These are phyloP conservation scores for Ajuga reptans DNA, from an alignment of 305 asterid species.

Conservation along the genomic window DNA sequence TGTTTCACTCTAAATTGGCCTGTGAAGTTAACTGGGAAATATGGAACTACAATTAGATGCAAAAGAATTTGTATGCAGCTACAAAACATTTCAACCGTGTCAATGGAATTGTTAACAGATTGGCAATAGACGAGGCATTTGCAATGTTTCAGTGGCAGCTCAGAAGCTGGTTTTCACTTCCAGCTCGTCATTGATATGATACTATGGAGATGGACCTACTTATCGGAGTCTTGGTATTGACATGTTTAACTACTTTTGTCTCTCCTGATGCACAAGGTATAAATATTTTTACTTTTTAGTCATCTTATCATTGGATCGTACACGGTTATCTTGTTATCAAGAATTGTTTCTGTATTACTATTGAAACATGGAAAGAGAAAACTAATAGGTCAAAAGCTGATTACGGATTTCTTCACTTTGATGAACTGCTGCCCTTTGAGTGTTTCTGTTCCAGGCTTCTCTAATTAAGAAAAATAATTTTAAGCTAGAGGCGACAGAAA, in stretches of 20 bases:
- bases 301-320: neutral
- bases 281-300: neutral
- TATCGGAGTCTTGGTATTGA: conserved; percentile 27
- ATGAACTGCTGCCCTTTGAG: neutral
- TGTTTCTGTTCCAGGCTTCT: neutral
- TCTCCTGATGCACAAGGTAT: conserved; percentile 45
- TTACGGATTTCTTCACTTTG: neutral
- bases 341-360: neutral
- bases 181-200: conserved; percentile 22
- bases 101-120: conserved; percentile 14
- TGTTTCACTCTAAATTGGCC: neutral
- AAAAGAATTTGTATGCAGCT: neutral
- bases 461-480: neutral
- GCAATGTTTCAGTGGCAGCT: conserved; percentile 21
- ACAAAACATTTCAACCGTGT: neutral
- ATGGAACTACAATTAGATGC: neutral
- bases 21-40: conserved; percentile 1
- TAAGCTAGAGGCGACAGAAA: neutral
- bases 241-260: conserved; percentile 29
- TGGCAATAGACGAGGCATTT: neutral
- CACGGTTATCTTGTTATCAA: neutral
- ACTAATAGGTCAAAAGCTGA: neutral
- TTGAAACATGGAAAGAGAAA: too few species aligned
- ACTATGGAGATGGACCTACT: conserved; percentile 34
- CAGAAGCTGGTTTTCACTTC: conserved; percentile 12